A percentile compares a stretch with the other conserved stretches of the same genome.
phyloP scores from a whole-genome alignment of 2,329 filamentous ascomycete genomes.

The Zymoseptoria pseudotritici region DNA sequence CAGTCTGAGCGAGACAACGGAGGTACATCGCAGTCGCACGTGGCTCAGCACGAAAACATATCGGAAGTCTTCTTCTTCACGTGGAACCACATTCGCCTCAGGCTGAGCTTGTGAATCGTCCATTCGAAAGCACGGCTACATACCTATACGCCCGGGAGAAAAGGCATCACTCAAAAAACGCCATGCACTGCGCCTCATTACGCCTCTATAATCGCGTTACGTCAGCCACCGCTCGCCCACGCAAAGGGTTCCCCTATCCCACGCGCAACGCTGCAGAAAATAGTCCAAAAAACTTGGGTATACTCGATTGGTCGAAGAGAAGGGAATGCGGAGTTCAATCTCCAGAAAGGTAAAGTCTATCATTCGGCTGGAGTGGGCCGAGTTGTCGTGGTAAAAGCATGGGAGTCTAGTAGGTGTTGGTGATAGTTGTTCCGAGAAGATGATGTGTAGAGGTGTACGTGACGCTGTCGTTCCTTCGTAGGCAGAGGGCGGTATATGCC shows the following conservation, averaged over 20 bases:
- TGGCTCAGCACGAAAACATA: too few relatives aligned
- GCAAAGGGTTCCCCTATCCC: background rate
- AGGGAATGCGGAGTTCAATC: too few relatives aligned
- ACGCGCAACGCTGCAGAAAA: background rate
- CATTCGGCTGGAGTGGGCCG: background rate
- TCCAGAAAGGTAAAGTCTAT: slow-evolving; percentile 1
- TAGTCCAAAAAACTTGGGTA: slow-evolving; percentile 3
- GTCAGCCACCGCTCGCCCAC: background rate
- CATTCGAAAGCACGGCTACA: background rate
- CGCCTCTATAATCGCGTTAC: background rate
- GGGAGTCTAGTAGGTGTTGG: background rate
- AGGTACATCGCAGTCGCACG: too few relatives aligned
- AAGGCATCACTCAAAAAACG: too few relatives aligned
- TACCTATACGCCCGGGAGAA: background rate
- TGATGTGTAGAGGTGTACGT: background rate
- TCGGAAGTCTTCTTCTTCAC: background rate
- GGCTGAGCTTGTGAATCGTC: background rate
- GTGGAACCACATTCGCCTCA: background rate
- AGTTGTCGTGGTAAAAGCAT: background rate
- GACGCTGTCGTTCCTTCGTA: background rate
- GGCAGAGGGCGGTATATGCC: background rate
- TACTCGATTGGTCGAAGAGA: background rate
- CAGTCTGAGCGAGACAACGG: too few relatives aligned
- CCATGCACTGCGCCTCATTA: background rate
- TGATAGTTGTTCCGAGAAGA: background rate